A percentile compares a stretch with the other conserved stretches of the same genome.
Conservation (phyloP, 805 yeast genomes). For the Jamesozyma lodderae region DNA sequence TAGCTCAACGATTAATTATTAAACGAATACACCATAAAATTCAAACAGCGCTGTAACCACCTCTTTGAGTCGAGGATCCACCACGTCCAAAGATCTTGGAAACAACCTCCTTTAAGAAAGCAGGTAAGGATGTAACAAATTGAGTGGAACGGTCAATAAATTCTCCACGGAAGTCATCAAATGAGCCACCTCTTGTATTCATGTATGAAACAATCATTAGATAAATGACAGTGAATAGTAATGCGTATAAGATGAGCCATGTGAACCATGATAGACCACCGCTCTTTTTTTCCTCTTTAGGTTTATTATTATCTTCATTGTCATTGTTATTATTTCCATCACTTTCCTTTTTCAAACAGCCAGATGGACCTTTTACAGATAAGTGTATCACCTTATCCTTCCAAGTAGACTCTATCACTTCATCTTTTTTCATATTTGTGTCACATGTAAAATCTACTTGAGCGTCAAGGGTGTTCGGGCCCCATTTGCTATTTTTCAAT, state of each 20-base stretch:
- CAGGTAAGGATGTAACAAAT: constrained; percentile 50
- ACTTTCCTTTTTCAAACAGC: constrained; percentile 32
- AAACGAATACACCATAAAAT: too few relatives aligned
- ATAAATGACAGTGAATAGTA: constrained; percentile 68
- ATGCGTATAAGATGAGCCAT: constrained; percentile 63
- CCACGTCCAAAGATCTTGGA: constrained; percentile 50
- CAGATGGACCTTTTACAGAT: constrained; percentile 35
- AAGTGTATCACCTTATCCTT: constrained; percentile 22
- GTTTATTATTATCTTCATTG: constrained; percentile 19
- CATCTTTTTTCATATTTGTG: constrained; percentile 29
- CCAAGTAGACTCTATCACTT: constrained; percentile 18
- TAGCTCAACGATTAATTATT: too few relatives aligned
- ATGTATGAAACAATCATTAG: constrained; percentile 63
- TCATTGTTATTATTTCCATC: constrained; percentile 16
- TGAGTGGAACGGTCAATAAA: constrained; percentile 60
- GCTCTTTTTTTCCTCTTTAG: constrained; percentile 21
- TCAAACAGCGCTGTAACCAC: constrained; percentile 89
- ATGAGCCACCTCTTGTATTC: constrained; percentile 56
- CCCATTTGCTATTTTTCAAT: constrained; percentile 62
- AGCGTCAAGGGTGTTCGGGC: constrained; percentile 43
- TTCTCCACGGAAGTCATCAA: constrained; percentile 65
- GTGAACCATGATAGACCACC: constrained; percentile 40
- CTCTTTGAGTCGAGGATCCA: constrained; percentile 43
- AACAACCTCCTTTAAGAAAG: constrained; percentile 56
- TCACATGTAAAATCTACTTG: constrained; percentile 42